Evolutionary conservation across 768 basidiomycete genomes (phyloP), one percentile per base, ranked within the genome.

Genomic region (Coprinellus micaceus): DNA sequence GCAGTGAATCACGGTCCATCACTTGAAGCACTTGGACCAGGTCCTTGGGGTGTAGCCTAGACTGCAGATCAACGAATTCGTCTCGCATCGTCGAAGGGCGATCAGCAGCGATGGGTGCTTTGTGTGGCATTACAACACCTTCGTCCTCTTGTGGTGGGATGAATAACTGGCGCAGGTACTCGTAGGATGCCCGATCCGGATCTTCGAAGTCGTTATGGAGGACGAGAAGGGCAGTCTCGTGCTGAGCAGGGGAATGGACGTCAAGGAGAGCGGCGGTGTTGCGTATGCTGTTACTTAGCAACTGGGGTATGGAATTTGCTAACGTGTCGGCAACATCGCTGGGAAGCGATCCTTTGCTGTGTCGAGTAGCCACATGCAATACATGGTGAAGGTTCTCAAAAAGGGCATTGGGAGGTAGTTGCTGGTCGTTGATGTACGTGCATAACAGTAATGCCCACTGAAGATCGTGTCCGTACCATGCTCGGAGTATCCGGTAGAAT

Each of bases 401-500:
- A n/a, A 91, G 61, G 24, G 89, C 87, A 2, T 76, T 65, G 3
- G 78, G 64, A 9, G 73, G 77, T 44, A 90, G 69, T 44, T 85
- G 82, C 2, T 83, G 77, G 69, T 98, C 95, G 19, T 82, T 78
- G 40, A 98, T 67, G 65, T 86, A 89, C 2, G 91, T 87, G 47
- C 78, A 74, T 25, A 96, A 70, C 33, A 98, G 76, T 15, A 81
- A 76, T 2, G 81, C 77, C 94, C 94, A 98, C 58, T 81, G 77
- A 22, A 72, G 78, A 46, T 95, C 90, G 49, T 86, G 84, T 17
- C 82, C 78, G 71, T 92, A 85, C 79, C 90, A 88, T 9, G 82
- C 77, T 40, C 94, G 85, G 24, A 99, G 76, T 58, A 99, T 95
- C 37, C 94, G 84, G 68, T 85, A 95, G 74, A 99, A 99, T 0